Evolutionary conservation across 139 green algal genomes (phyloP), one percentile per base, ranked within the genome.

Genomic region (Choricystis sp.): DNA sequence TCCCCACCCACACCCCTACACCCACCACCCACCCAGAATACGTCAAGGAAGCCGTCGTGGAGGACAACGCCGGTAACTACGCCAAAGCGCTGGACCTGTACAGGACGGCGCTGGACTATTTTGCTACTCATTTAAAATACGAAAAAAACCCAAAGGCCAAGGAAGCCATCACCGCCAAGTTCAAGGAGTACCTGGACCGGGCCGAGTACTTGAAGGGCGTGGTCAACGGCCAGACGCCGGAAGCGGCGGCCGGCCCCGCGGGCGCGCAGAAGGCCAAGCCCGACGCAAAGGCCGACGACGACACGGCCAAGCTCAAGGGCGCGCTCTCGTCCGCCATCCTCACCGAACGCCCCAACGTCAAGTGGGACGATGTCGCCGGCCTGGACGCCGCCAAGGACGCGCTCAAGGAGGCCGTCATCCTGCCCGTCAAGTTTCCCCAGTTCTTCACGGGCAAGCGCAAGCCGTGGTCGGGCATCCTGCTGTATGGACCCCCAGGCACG

Each of bases 401-500:
- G 4, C 76, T 99, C 4, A 96, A 99, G 65, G 94, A 99, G 72
- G 94, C 94, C n/a, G 94, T 99, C 25, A 96, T 99, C 65, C 80
- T 99, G 65, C 94, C 94, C 3, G 90, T 99, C 56, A 98, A 97
- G 76, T 98, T 97, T 76, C 94, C 94, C n/a, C 90, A 98, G 74
- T 98, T 99, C 68, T 98, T 98, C 83, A 98, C 92, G 70, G 94
- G 94, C 61, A 96, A 98, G 74, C 81, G 93, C 23, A 96, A 94
- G 74, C 91, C 94, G 1, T 99, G 94, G 94, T 92, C 77, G 62
- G 94, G 93, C 24, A 94, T 99, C 67, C 76, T 99, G 57, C 84
- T 99, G 56, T 99, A 98, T 68, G 94, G 94, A 0, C 94, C 94
- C 0, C 93, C 94, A 19, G 94, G 94, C 0, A 99, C 94, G 9